Evolutionary conservation across 495 filamentous ascomycete genomes (phyloP).

Genomic region (Recurvomyces mirabilis): DNA sequence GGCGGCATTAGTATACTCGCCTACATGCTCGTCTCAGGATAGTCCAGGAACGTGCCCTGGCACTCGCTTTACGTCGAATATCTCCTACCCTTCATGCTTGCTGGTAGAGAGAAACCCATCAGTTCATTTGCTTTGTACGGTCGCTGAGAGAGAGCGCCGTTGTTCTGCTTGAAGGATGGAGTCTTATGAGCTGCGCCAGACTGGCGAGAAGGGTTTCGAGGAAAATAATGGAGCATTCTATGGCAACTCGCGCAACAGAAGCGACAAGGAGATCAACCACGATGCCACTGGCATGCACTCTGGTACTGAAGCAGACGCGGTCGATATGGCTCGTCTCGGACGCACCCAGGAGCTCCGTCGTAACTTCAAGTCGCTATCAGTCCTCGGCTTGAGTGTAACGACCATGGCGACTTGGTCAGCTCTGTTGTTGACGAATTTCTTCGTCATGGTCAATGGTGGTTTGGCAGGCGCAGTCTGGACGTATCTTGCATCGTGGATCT

Average conservation of each 20-base stretch:
- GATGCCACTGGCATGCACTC: neutral
- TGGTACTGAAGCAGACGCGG: conserved; percentile 3
- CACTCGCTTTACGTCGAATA: too few species aligned
- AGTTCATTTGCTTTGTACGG: too few species aligned
- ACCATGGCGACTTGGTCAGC: conserved; percentile 1
- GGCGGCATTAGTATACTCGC: too few species aligned
- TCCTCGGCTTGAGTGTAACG: conserved; percentile 3
- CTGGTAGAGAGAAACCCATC: too few species aligned
- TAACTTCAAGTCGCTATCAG: conserved; percentile 2
- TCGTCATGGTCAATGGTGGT: conserved; percentile 22
- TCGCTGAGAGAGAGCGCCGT: too few species aligned
- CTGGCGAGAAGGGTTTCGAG: neutral
- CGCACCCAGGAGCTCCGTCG: conserved; percentile 6
- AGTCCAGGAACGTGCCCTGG: too few species aligned
- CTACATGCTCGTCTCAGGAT: too few species aligned
- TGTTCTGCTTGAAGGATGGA: too few species aligned
- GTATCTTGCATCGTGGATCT: conserved; percentile 9
- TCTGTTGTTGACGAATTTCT: neutral
- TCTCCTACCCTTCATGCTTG: too few species aligned
- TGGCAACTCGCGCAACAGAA: neutral
- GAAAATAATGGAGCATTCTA: neutral
- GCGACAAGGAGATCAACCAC: neutral
- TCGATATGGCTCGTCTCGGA: conserved; percentile 6
- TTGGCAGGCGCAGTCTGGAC: conserved; percentile 15
- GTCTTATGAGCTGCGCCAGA: neutral